These are phyloP conservation scores for Leptographium procerum DNA, from an alignment of 2,329 filamentous ascomycete species.

Conservation along the genomic window DNA sequence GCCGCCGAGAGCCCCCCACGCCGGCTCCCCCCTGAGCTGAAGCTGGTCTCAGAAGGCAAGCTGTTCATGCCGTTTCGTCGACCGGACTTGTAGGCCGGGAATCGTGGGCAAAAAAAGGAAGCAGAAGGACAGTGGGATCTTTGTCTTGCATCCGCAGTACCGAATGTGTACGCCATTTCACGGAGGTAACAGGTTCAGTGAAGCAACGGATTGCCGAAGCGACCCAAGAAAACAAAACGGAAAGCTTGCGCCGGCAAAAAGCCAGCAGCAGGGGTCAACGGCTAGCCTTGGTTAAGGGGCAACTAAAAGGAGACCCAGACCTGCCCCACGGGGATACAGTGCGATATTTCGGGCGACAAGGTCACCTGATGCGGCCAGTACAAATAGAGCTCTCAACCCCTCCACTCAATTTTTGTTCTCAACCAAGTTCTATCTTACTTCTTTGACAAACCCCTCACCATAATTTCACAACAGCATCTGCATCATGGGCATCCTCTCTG, in stretches of 20 bases:
- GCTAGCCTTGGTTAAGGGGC: not conserved
- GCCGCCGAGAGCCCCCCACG: not conserved
- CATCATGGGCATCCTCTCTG: conserved; percentile 22
- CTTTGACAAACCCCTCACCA: conserved; percentile 2
- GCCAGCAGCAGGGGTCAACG: not conserved
- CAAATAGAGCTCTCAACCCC: conserved; percentile 2
- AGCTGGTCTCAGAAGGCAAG: not conserved
- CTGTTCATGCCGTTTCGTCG: not conserved
- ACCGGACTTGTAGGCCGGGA: not conserved
- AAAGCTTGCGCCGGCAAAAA: not conserved
- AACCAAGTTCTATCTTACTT: not conserved
- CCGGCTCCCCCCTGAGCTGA: not conserved
- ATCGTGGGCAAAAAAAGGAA: not conserved
- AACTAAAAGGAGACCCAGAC: not conserved
- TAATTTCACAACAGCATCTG: not conserved
- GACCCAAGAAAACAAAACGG: not conserved
- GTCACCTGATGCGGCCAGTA: conserved; percentile 2
- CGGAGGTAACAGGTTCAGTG: not conserved
- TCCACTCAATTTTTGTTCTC: not conserved
- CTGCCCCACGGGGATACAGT: not conserved
- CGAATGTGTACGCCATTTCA: not conserved
- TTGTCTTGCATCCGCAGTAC: not conserved
- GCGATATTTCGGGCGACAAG: not conserved
- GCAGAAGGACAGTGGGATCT: not conserved
- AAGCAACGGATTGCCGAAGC: not conserved